These are phyloP conservation scores for Naematelia encephala DNA, from an alignment of 768 basidiomycete genomes.

Conservation along the genomic window DNA sequence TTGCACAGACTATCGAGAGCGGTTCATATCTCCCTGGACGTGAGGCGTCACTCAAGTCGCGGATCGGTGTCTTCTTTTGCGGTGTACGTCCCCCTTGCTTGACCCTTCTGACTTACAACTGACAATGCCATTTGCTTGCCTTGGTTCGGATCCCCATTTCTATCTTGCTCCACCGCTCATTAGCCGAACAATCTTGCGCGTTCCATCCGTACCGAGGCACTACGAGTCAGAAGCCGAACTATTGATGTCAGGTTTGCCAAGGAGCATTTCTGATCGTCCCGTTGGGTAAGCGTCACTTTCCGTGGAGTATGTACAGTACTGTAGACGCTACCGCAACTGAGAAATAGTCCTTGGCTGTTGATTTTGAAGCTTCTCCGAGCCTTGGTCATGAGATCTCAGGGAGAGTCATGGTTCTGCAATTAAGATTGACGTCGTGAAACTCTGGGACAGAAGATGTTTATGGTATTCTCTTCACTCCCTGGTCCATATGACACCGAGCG, in stretches of 20 bases:
- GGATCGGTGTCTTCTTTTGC: slow-evolving; percentile 85
- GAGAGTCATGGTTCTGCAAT: too few relatives aligned
- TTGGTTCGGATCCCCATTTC: too few relatives aligned
- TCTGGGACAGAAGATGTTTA: too few relatives aligned
- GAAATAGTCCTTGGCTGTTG: too few relatives aligned
- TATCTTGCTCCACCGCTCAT: too few relatives aligned
- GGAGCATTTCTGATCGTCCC: slow-evolving; percentile 54
- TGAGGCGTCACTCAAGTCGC: slow-evolving; percentile 74
- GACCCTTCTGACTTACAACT: background rate
- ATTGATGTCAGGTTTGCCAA: slow-evolving; percentile 80
- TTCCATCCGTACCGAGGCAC: slow-evolving; percentile 68
- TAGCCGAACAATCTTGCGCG: slow-evolving; percentile 67
- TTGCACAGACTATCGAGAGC: slow-evolving; percentile 72
- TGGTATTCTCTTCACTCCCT: too few relatives aligned
- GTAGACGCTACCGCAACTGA: too few relatives aligned
- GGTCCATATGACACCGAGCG: too few relatives aligned
- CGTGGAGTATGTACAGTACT: too few relatives aligned
- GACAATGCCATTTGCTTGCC: background rate
- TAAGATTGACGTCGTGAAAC: too few relatives aligned
- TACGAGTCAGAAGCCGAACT: slow-evolving; percentile 57
- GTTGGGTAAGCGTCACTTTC: background rate
- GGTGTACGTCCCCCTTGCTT: slow-evolving; percentile 53
- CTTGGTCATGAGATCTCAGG: too few relatives aligned
- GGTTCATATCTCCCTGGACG: slow-evolving; percentile 78
- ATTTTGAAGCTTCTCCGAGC: too few relatives aligned